A percentile compares a stretch with the other conserved stretches of the same genome.
These are phyloP conservation scores for Lizonia empirigonia DNA, from an alignment of 2,329 filamentous ascomycete species.

Conservation along the genomic window DNA sequence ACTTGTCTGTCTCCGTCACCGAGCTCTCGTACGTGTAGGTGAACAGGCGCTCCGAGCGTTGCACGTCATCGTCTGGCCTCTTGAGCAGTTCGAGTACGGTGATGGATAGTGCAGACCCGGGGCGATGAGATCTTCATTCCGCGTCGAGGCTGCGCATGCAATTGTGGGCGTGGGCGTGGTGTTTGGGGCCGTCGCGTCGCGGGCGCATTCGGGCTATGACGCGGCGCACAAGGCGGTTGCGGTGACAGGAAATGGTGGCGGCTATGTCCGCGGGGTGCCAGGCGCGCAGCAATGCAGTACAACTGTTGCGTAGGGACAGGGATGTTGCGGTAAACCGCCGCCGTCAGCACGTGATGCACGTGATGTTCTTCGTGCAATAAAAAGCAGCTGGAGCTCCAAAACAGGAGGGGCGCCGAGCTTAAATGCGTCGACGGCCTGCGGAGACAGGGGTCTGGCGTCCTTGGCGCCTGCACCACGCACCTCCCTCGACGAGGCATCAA, in stretches of 20 bases:
- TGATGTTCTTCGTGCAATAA: too few species aligned
- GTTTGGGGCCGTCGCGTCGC: conserved; percentile 35
- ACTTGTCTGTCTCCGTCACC: conserved; percentile 68
- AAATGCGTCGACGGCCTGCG: conserved; percentile 2
- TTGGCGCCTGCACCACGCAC: conserved; percentile 7
- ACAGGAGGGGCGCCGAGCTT: conserved; percentile 12
- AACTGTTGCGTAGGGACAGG: conserved; percentile 7
- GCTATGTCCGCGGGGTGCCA: conserved; percentile 4
- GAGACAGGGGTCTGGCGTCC: conserved; percentile 8
- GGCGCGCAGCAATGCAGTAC: conserved; percentile 7
- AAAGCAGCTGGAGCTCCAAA: conserved; percentile 10
- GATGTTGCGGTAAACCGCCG: conserved; percentile 5
- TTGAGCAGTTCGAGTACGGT: conserved; percentile 86
- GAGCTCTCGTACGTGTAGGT: conserved; percentile 85
- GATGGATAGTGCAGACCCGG: conserved; percentile 80
- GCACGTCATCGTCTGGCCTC: conserved; percentile 73
- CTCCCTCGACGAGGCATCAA: conserved; percentile 5
- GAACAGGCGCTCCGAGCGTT: conserved; percentile 78
- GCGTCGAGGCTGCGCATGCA: conserved; percentile 41
- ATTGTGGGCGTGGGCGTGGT: conserved; percentile 10
- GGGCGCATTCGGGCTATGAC: conserved; percentile 41
- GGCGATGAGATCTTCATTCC: conserved; percentile 58
- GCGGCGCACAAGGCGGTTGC: conserved; percentile 1
- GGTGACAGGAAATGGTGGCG: not conserved
- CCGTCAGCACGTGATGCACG: too few species aligned